Conservation (phyloP, 2,329 filamentous ascomycete genomes). For the Neodidymelliopsis sp. region DNA sequence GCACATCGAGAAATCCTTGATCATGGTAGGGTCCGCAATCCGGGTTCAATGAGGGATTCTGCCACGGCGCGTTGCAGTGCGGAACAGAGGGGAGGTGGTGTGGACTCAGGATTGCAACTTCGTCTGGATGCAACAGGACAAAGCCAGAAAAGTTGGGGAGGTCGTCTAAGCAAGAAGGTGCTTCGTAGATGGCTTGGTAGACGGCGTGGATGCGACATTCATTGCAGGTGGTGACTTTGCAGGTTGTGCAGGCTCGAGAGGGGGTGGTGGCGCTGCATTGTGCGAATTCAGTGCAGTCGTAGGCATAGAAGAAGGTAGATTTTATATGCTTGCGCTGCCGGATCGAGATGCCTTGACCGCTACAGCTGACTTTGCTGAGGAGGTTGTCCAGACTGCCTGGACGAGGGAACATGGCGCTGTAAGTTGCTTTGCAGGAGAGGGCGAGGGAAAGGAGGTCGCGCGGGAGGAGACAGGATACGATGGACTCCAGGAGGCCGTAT, state of each 20-base stretch:
- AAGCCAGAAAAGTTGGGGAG: slow-evolving; percentile 43
- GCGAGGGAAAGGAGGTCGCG: slow-evolving; percentile 41
- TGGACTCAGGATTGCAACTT: slow-evolving; percentile 41
- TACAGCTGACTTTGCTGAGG: slow-evolving; percentile 36
- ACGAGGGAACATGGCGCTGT: slow-evolving; percentile 33
- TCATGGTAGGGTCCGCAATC: slow-evolving; percentile 43
- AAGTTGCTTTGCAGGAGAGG: slow-evolving; percentile 34
- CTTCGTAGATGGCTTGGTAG: slow-evolving; percentile 41
- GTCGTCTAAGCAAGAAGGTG: slow-evolving; percentile 35
- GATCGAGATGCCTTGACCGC: slow-evolving; percentile 36
- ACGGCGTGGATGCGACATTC: slow-evolving; percentile 47
- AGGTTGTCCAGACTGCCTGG: slow-evolving; percentile 37
- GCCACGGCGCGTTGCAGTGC: slow-evolving; percentile 13
- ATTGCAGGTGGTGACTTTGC: slow-evolving; percentile 42
- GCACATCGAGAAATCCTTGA: slow-evolving; percentile 41
- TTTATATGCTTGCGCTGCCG: slow-evolving; percentile 32
- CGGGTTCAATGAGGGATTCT: slow-evolving; percentile 16
- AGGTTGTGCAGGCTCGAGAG: slow-evolving; percentile 35
- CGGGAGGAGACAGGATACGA: slow-evolving; percentile 34
- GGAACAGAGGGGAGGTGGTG: slow-evolving; percentile 29
- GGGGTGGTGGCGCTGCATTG: slow-evolving; percentile 27
- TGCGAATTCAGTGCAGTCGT: slow-evolving; percentile 32
- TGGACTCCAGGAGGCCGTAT: slow-evolving; percentile 39
- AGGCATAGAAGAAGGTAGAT: slow-evolving; percentile 33
- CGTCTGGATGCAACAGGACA: slow-evolving; percentile 30